Percentiles rank a stretch among this genome's conserved stretches.
phyloP scores from a whole-genome alignment of 2,329 filamentous ascomycete species.

The Stachybotrys chartarum region DNA sequence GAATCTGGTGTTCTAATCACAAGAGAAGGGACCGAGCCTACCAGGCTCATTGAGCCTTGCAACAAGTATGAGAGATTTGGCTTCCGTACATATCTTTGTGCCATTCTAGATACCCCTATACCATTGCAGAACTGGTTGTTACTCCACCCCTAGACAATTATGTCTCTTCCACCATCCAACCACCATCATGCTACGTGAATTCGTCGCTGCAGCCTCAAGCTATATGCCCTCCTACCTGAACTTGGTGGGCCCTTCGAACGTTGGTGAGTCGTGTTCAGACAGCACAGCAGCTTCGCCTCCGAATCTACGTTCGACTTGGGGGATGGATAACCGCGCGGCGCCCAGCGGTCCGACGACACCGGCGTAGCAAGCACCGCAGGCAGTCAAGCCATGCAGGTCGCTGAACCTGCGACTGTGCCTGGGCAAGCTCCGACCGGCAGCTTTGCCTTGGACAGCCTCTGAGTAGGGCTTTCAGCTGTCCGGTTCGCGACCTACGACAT shows the following conservation, averaged over 20 bases:
- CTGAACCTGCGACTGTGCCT: too few species aligned
- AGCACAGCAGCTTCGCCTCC: constrained; percentile 15
- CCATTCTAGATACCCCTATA: not conserved
- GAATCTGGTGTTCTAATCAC: constrained; percentile 16
- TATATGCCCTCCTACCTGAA: not conserved
- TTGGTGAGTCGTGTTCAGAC: constrained; percentile 23
- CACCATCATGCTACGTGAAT: not conserved
- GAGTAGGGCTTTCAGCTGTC: too few species aligned
- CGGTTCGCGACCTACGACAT: not conserved
- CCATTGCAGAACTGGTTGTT: not conserved
- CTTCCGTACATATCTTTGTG: not conserved
- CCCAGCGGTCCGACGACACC: not conserved
- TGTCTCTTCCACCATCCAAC: not conserved
- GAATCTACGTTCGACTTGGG: not conserved
- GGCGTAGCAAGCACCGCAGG: not conserved
- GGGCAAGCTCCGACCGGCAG: too few species aligned
- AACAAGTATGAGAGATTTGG: not conserved
- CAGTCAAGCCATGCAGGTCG: not conserved
- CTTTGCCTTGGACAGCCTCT: too few species aligned
- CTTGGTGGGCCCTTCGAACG: constrained; percentile 6
- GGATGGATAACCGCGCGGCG: not conserved
- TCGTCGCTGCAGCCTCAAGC: not conserved
- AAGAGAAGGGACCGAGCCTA: constrained; percentile 2
- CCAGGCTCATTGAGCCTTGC: too few species aligned
- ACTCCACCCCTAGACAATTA: not conserved